Percentiles rank a stretch among this genome's conserved stretches.
Conservation (phyloP, 1,284 basidiomycete genomes). For the Athelia sp. region DNA sequence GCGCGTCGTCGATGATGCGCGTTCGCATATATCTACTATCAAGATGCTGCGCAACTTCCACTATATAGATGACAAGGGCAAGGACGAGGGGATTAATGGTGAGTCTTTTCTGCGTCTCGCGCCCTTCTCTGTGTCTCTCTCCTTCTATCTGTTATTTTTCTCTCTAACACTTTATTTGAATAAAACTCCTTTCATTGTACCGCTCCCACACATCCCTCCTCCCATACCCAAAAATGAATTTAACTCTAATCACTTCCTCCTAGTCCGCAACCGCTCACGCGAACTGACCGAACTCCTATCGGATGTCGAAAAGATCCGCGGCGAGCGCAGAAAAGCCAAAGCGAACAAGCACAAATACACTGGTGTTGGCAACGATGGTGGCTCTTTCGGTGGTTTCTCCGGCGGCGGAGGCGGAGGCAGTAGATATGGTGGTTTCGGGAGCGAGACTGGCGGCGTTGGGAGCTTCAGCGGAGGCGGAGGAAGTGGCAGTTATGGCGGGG, state of each 20-base stretch:
- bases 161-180: no score
- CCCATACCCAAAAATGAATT: no score
- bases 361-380: conserved; percentile 81
- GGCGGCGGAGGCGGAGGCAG: conserved; percentile 32
- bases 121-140: background rate
- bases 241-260: background rate
- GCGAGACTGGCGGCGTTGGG: conserved; percentile 45
- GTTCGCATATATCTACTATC: conserved; percentile 91
- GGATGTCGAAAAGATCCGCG: conserved; percentile 89
- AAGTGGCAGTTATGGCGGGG: conserved; percentile 32
- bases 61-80: conserved; percentile 98
- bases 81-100: conserved; percentile 99
- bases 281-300: conserved; percentile 87
- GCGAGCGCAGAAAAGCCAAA: conserved; percentile 91
- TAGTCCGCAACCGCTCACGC: conserved; percentile 91
- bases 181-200: no score
- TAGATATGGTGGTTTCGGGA: conserved; percentile 64
- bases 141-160: no score
- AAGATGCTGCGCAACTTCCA: conserved; percentile 99
- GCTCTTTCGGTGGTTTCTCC: conserved; percentile 32
- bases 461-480: conserved; percentile 31
- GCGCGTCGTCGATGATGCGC: conserved; percentile 95
- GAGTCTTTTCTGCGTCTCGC: conserved; percentile 18
- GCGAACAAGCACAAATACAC: conserved; percentile 89
- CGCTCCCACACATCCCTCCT: no score